Evolutionary conservation across 2,329 filamentous ascomycete species (phyloP).

Genomic region (Aspergillus sp.): DNA sequence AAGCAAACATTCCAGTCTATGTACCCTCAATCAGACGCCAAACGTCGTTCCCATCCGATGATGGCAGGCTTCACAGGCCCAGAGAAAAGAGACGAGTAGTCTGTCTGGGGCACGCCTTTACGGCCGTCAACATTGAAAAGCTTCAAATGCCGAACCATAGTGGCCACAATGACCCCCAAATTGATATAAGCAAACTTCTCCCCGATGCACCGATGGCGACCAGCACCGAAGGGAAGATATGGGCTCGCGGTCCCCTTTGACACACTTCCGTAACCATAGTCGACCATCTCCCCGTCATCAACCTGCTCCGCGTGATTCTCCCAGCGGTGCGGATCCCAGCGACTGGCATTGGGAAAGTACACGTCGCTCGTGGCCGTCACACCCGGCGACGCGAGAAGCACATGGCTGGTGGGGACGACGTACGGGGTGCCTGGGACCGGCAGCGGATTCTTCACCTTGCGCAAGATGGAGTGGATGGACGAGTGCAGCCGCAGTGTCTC

Average conservation of each 20-base stretch:
- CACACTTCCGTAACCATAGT: constrained; percentile 62
- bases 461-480: constrained; percentile 72
- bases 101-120: constrained; percentile 60
- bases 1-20: too few species aligned
- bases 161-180: constrained; percentile 63
- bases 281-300: constrained; percentile 55
- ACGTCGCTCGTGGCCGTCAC: constrained; percentile 58
- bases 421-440: constrained; percentile 57
- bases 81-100: constrained; percentile 51
- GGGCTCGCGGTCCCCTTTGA: constrained; percentile 61
- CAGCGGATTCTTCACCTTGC: constrained; percentile 68
- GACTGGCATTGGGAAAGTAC: constrained; percentile 59
- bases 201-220: constrained; percentile 71
- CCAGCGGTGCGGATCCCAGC: constrained; percentile 65
- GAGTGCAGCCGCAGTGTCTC: constrained; percentile 71
- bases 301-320: constrained; percentile 42
- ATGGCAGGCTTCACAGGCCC: constrained; percentile 18
- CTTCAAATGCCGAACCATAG: constrained; percentile 61
- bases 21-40: too few species aligned
- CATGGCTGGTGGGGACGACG: constrained; percentile 74
- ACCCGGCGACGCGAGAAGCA: constrained; percentile 77
- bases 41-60: constrained; percentile 18
- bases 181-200: constrained; percentile 76
- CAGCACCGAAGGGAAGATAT: constrained; percentile 71
- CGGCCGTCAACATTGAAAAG: constrained; percentile 58